Percentiles rank a stretch among this genome's conserved stretches.
Evolutionary conservation across 2,329 filamentous ascomycete species (phyloP).

Genomic region (Phoma sp.): DNA sequence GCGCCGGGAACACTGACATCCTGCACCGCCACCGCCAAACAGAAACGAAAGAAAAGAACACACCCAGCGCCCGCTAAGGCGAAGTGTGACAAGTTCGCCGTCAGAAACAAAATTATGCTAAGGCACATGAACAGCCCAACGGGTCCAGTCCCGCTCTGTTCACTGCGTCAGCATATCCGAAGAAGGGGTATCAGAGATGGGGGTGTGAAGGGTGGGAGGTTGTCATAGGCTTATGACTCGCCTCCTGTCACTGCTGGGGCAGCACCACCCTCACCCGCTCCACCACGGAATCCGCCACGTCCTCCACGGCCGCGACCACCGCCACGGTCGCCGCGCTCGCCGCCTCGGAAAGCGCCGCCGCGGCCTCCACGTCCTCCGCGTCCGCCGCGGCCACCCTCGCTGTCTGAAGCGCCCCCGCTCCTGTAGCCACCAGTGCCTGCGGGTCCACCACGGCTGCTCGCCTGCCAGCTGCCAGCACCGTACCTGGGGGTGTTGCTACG

Average conservation of each 20-base stretch:
- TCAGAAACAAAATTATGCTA: constrained; percentile 21
- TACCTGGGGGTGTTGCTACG: constrained; percentile 51
- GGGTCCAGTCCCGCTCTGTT: constrained; percentile 14
- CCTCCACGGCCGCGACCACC: constrained; percentile 49
- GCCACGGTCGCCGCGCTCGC: constrained; percentile 49
- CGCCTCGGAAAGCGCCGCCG: constrained; percentile 60
- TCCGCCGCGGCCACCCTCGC: constrained; percentile 70
- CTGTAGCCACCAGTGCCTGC: constrained; percentile 77
- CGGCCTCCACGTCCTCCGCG: constrained; percentile 56
- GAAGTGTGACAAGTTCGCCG: constrained; percentile 24
- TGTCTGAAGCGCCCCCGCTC: constrained; percentile 78
- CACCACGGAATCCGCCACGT: constrained; percentile 36
- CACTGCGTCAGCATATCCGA: constrained; percentile 28
- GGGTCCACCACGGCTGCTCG: constrained; percentile 67
- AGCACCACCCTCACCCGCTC: constrained; percentile 44
- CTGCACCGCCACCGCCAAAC: constrained; percentile 1
- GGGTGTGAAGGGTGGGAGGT: constrained; percentile 15
- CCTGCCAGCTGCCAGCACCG: constrained; percentile 65
- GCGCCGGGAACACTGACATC: constrained; percentile 8
- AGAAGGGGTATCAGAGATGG: constrained; percentile 43
- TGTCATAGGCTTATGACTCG: constrained; percentile 41
- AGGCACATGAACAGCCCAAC: neutral
- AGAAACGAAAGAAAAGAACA: constrained; percentile 27
- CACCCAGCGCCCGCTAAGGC: constrained; percentile 41
- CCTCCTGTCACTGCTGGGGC: constrained; percentile 45